Evolutionary conservation across 805 yeast species (phyloP).

Genomic region (Pichia insulana): DNA sequence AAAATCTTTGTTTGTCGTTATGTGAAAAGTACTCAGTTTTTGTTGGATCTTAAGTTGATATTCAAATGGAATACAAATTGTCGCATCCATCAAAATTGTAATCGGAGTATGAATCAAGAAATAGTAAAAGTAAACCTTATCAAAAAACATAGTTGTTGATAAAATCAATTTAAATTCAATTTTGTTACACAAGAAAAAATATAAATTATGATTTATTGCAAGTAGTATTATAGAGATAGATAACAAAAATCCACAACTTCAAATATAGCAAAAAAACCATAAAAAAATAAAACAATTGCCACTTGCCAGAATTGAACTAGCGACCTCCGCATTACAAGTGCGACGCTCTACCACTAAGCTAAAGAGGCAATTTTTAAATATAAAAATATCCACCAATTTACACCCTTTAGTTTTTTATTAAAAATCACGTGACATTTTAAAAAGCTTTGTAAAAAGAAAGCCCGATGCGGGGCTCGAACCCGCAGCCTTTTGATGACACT

Average conservation of each 20-base stretch:
- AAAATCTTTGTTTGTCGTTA: constrained; percentile 61
- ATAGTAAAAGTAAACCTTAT: constrained; percentile 21
- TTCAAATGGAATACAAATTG: constrained; percentile 52
- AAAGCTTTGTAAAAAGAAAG: no score
- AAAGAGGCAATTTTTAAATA: constrained; percentile 52
- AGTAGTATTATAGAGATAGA: no score
- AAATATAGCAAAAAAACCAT: no score
- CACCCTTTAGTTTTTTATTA: no score
- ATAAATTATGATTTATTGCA: no score
- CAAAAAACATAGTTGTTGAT: constrained; percentile 11
- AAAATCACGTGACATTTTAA: no score
- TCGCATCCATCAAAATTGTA: constrained; percentile 67
- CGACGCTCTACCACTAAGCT: constrained; percentile 99
- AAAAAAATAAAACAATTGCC: constrained; percentile 37
- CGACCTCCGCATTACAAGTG: constrained; percentile 99
- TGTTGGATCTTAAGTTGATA: constrained; percentile 42
- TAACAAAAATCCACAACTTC: no score
- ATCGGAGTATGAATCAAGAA: constrained; percentile 61
- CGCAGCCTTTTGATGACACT: no score
- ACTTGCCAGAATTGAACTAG: constrained; percentile 85
- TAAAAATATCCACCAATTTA: no score
- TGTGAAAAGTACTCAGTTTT: constrained; percentile 47
- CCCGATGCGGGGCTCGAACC: no score
- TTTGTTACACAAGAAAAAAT: no score
- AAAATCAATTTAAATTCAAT: no score